Evolutionary conservation across 1,284 basidiomycete species (phyloP).

Genomic region (Entoloma clypeatum): DNA sequence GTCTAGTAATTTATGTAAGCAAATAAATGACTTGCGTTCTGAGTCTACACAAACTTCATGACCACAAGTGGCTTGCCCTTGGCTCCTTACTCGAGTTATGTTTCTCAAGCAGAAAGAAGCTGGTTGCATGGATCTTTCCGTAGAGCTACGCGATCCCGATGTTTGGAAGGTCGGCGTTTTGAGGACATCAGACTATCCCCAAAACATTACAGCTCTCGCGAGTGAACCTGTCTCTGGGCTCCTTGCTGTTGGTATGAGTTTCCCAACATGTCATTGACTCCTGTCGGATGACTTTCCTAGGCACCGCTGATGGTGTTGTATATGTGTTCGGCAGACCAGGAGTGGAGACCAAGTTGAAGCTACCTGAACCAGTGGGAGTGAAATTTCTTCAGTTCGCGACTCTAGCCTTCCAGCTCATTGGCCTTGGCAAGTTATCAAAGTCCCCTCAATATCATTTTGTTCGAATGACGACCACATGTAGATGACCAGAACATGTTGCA

Average conservation of each 20-base stretch:
- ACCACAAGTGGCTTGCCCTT: not conserved
- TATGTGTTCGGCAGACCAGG: conserved; percentile 64
- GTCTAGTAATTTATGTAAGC: not conserved
- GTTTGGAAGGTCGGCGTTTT: conserved; percentile 55
- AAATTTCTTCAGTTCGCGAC: conserved; percentile 63
- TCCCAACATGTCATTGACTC: conserved; percentile 1
- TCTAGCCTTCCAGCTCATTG: conserved; percentile 54
- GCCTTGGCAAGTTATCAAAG: conserved; percentile 48
- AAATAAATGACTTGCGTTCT: too few relatives aligned
- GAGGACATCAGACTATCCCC: conserved; percentile 45
- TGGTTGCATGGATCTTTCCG: conserved; percentile 48
- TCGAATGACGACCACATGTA: conserved; percentile 25
- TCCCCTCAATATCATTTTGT: not conserved
- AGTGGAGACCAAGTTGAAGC: conserved; percentile 50
- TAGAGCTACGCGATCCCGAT: conserved; percentile 48
- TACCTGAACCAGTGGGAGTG: conserved; percentile 50
- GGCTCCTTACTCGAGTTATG: conserved; percentile 27
- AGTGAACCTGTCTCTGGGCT: conserved; percentile 72
- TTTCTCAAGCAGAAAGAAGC: conserved; percentile 35
- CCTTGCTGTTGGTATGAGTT: conserved; percentile 59
- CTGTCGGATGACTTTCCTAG: conserved; percentile 34
- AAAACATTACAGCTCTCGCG: conserved; percentile 59
- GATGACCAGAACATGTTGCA: conserved; percentile 66
- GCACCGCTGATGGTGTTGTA: conserved; percentile 53
- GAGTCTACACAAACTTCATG: too few relatives aligned